Base-by-base conservation (phyloP, 208 protist genomes). In the Angomonas deanei region DNA sequence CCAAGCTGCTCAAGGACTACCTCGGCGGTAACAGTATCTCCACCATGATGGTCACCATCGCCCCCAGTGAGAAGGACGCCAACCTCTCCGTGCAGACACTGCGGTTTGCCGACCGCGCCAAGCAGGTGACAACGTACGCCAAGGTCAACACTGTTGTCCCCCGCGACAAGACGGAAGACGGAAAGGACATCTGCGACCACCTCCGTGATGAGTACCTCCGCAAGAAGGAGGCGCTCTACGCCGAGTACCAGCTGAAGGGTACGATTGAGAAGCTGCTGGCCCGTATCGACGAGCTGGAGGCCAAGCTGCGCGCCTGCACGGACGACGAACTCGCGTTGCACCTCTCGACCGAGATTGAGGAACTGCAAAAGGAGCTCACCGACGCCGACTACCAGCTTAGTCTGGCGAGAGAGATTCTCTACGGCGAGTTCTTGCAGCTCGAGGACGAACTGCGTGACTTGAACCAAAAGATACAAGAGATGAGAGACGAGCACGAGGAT, bases 21-120 rank as follows among this genome's bases (percentile, higher is more conserved):
- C 76, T 97, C 2, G 92, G 92, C 39, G 91, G 91, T 15, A 91
- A 88, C 64, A 86, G 85, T 50, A 84, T 72, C 32, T 93, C 92
- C 3, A 53, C 95, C 15, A 85, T 97, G 48, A 78, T 97, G 47
- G 88, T 89, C 13, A 96, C 89, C 70, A 75, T 97, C 11, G 81
- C 87, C 0, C 74, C 88, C 0, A 78, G 90, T 52, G 70, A 61
- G 23, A n/a, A 5, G 49, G 86, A 93, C 58, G 78, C 89, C 13
- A 78, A 88, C 68, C 80, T 89, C 47, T 86, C 84, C 21, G 80
- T 90, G 55, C 89, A 95, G 68, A 82, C 89, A 33, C 80, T 95
- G 33, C 86, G 86, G 52, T 93, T 93, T 46, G 89, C 82, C 26
- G 89, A 95, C 65, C 77, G 86, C 55, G 89, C 89, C 42, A 95